phyloP scores from a whole-genome alignment of 1,139 yeast species.

The Zygosaccharomyces pseudobailii region DNA sequence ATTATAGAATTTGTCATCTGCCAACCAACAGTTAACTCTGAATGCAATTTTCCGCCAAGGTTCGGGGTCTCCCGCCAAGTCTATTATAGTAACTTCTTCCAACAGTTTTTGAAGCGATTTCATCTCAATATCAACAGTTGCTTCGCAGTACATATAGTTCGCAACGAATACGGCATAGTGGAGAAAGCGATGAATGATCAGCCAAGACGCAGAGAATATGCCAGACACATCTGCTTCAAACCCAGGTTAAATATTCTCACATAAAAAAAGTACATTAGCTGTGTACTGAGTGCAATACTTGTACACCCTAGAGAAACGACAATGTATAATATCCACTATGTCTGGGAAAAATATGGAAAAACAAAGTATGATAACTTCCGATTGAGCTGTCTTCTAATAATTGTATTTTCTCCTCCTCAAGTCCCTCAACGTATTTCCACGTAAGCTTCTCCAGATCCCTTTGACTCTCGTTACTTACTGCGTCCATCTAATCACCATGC shows the following conservation, averaged over 20 bases:
- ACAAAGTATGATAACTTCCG: not conserved
- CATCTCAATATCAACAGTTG: not conserved
- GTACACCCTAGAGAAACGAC: not conserved
- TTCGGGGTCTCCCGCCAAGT: not conserved
- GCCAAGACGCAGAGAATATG: not conserved
- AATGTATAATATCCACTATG: not conserved
- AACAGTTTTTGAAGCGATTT: not conserved
- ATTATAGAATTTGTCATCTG: not conserved
- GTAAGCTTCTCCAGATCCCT: not conserved
- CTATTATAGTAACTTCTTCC: not conserved
- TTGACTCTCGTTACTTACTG: not conserved
- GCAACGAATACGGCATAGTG: not conserved
- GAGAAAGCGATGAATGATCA: conserved; percentile 1
- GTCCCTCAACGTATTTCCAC: not conserved
- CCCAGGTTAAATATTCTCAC: not conserved
- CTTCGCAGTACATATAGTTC: not conserved
- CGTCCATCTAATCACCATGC: not conserved
- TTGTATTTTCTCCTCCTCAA: not conserved
- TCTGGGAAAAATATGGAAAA: not conserved
- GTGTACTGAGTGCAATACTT: not conserved
- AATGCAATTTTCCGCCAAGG: conserved; percentile 1
- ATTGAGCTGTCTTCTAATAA: not conserved
- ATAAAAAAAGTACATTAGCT: not conserved
- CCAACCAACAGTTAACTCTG: not conserved
- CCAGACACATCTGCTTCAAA: not conserved